Conservation (phyloP, 2,329 filamentous ascomycete species). For the Dactylellina drechsleri region DNA sequence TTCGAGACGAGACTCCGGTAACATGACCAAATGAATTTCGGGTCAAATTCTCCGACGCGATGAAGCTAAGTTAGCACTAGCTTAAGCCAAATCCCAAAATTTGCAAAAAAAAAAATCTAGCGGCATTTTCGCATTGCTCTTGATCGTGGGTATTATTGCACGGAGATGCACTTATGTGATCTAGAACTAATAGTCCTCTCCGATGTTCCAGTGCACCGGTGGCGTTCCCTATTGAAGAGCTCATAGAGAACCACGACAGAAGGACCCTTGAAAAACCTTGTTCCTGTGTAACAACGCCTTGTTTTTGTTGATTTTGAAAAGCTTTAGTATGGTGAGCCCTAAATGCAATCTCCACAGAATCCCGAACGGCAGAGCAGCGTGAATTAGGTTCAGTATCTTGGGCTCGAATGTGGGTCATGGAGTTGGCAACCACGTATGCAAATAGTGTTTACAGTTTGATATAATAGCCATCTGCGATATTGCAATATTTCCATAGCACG, state of each 20-base stretch:
- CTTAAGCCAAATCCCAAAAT: too few relatives aligned
- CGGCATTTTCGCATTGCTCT: too few relatives aligned
- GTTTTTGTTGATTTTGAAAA: neutral
- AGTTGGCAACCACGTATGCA: slow-evolving; percentile 40
- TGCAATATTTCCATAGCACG: too few relatives aligned
- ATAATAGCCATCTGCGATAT: slow-evolving; percentile 3
- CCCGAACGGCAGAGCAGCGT: too few relatives aligned
- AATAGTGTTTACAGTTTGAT: slow-evolving; percentile 13
- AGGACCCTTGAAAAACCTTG: slow-evolving; percentile 34
- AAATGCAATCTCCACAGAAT: too few relatives aligned
- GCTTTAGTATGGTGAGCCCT: neutral
- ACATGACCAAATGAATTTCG: too few relatives aligned
- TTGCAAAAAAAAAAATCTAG: too few relatives aligned
- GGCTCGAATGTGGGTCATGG: too few relatives aligned
- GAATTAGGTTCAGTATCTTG: neutral
- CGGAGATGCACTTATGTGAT: slow-evolving; percentile 10
- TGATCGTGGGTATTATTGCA: neutral
- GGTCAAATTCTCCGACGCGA: too few relatives aligned
- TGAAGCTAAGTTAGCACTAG: too few relatives aligned
- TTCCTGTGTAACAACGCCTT: slow-evolving; percentile 35
- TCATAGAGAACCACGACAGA: slow-evolving; percentile 23
- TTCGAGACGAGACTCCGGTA: too few relatives aligned
- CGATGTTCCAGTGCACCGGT: slow-evolving; percentile 5
- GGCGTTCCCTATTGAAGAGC: slow-evolving; percentile 22
- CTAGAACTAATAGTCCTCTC: slow-evolving; percentile 29